Percentiles rank a stretch among this genome's conserved stretches.
Conservation (phyloP, 2,329 filamentous ascomycete genomes). For the Colletotrichum abscissum region DNA sequence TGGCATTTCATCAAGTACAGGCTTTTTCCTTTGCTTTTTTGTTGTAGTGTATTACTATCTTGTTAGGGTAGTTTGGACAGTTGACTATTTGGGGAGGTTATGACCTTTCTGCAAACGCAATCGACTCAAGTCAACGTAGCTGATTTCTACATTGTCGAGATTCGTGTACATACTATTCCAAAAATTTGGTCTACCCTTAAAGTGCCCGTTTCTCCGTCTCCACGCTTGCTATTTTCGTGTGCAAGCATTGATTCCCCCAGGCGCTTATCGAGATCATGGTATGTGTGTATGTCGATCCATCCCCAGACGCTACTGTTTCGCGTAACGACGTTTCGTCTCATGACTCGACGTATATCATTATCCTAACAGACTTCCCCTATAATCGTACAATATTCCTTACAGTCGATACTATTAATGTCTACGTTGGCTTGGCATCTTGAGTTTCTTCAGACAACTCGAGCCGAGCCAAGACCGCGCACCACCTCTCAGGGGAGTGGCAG, state of each 20-base stretch:
- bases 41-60: slow-evolving; percentile 19
- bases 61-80: neutral
- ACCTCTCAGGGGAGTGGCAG: neutral
- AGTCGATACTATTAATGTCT: neutral
- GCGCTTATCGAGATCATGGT: slow-evolving; percentile 5
- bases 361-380: neutral
- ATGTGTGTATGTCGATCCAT: neutral
- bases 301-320: slow-evolving; percentile 4
- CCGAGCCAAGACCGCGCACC: slow-evolving; percentile 17
- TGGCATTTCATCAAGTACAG: slow-evolving; percentile 4
- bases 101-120: neutral
- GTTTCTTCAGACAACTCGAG: neutral
- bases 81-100: neutral
- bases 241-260: neutral
- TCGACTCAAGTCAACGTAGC: neutral
- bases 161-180: neutral
- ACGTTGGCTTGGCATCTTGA: slow-evolving; percentile 3
- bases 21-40: neutral
- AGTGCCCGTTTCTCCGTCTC: neutral
- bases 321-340: slow-evolving; percentile 15
- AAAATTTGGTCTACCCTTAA: neutral
- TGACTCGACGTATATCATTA: slow-evolving; percentile 9
- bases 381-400: neutral
- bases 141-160: neutral
- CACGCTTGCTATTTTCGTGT: neutral